phyloP scores from a whole-genome alignment of 2,329 filamentous ascomycete genomes.

The Calonectria montana region DNA sequence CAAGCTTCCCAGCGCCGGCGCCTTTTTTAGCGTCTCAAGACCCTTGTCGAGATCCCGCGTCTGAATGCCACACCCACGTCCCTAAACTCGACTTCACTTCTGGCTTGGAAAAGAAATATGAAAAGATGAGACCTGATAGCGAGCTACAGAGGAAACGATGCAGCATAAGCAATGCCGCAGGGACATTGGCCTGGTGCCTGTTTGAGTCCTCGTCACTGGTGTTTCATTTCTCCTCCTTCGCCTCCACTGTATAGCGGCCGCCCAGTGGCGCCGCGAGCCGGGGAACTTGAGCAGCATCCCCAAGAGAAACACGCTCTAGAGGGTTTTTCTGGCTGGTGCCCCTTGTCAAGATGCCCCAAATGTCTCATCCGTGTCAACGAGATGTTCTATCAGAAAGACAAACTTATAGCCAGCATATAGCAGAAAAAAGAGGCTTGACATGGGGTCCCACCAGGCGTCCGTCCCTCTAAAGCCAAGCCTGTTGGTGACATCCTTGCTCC shows the following conservation, averaged over 20 bases:
- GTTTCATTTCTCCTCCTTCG: conserved; percentile 11
- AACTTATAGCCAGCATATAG: conserved; percentile 30
- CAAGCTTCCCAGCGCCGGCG: conserved; percentile 40
- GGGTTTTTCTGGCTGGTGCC: conserved; percentile 18
- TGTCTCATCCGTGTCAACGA: conserved; percentile 39
- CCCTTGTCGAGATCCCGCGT: conserved; percentile 45
- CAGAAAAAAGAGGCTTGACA: conserved; percentile 36
- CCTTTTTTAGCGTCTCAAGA: conserved; percentile 41
- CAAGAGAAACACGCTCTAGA: conserved; percentile 22
- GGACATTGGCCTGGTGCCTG: conserved; percentile 1
- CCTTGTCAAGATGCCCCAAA: conserved; percentile 30
- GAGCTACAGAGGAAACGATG: not conserved
- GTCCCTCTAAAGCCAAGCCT: conserved; percentile 31
- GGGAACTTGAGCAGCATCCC: conserved; percentile 18
- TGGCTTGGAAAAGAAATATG: conserved; percentile 33
- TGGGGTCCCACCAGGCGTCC: conserved; percentile 33
- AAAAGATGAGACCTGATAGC: conserved; percentile 21
- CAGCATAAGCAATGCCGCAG: conserved; percentile 8
- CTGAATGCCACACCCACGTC: conserved; percentile 45
- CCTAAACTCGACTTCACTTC: conserved; percentile 43
- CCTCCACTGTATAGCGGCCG: conserved; percentile 17
- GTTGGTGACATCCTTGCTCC: conserved; percentile 36
- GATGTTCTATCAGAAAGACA: conserved; percentile 36
- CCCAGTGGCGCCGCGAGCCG: conserved; percentile 18
- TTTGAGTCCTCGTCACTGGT: not conserved